phyloP scores from a whole-genome alignment of 257 asterid genomes.

The Forsythia suspensa region DNA sequence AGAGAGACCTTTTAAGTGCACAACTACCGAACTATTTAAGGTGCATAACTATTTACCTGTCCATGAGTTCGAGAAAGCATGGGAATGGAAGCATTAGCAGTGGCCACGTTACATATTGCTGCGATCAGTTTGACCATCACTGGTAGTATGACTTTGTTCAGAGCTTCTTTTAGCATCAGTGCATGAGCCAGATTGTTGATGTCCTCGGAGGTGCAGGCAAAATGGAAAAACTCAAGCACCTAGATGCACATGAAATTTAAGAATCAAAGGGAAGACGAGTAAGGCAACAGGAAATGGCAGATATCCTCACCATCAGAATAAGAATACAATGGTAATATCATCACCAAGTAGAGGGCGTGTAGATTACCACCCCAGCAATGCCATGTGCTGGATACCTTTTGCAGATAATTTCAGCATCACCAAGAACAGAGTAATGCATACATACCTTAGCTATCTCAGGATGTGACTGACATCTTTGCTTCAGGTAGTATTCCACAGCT shows the following conservation, averaged over 20 bases:
- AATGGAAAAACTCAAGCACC: slow-evolving; percentile 62
- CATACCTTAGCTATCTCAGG: slow-evolving; percentile 70
- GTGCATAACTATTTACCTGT: slow-evolving; percentile 35
- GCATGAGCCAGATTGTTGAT: slow-evolving; percentile 57
- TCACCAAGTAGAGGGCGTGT: background rate
- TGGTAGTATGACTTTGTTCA: slow-evolving; percentile 39
- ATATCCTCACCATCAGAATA: background rate
- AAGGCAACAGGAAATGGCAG: background rate
- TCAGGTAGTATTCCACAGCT: slow-evolving; percentile 59
- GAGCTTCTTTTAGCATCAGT: slow-evolving; percentile 53
- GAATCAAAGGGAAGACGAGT: background rate
- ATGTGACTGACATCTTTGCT: slow-evolving; percentile 63
- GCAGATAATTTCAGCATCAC: slow-evolving; percentile 3
- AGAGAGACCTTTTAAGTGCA: background rate
- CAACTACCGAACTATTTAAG: background rate
- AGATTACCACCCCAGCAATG: background rate
- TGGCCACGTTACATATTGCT: slow-evolving; percentile 40
- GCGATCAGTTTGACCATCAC: slow-evolving; percentile 45
- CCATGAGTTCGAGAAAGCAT: slow-evolving; percentile 70
- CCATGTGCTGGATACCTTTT: too few species aligned
- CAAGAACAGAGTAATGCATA: background rate
- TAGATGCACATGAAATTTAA: slow-evolving; percentile 19
- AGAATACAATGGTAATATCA: background rate
- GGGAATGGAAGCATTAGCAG: slow-evolving; percentile 43
- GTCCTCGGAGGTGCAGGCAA: slow-evolving; percentile 58